phyloP scores from a whole-genome alignment of 2,329 filamentous ascomycete species.

The Fusarium sp. region DNA sequence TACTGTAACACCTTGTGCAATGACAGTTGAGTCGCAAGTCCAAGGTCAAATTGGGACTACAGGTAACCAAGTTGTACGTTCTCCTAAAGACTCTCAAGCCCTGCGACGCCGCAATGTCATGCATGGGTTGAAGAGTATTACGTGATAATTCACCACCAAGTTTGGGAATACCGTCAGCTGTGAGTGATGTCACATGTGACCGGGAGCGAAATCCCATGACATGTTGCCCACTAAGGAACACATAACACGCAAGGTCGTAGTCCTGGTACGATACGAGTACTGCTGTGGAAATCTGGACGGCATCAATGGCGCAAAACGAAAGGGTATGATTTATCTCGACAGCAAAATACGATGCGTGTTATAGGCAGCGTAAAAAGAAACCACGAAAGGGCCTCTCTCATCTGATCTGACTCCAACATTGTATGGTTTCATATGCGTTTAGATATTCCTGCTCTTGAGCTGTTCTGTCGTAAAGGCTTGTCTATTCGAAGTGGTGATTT shows the following conservation, averaged over 20 bases:
- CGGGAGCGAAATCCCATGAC: background rate
- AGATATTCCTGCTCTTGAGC: constrained; percentile 23
- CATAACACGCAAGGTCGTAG: background rate
- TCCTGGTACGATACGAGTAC: background rate
- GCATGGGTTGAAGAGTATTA: background rate
- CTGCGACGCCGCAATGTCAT: background rate
- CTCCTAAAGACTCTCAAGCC: no score
- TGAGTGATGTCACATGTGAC: constrained; percentile 9
- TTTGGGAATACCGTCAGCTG: constrained; percentile 4
- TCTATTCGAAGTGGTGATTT: constrained; percentile 3
- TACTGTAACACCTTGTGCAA: background rate
- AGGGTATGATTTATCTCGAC: constrained; percentile 32
- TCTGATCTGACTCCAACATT: constrained; percentile 16
- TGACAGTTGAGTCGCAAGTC: background rate
- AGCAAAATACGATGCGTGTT: constrained; percentile 18
- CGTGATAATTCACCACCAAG: background rate
- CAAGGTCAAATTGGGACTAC: background rate
- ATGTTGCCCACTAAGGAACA: background rate
- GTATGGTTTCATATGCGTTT: constrained; percentile 16
- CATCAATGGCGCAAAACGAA: constrained; percentile 14
- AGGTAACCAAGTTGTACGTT: background rate
- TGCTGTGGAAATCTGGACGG: background rate
- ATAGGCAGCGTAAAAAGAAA: constrained; percentile 8
- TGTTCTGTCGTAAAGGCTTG: constrained; percentile 10
- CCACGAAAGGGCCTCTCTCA: background rate